These are phyloP conservation scores for Fusarium piperis DNA, from an alignment of 2,329 filamentous ascomycete species.

Conservation along the genomic window DNA sequence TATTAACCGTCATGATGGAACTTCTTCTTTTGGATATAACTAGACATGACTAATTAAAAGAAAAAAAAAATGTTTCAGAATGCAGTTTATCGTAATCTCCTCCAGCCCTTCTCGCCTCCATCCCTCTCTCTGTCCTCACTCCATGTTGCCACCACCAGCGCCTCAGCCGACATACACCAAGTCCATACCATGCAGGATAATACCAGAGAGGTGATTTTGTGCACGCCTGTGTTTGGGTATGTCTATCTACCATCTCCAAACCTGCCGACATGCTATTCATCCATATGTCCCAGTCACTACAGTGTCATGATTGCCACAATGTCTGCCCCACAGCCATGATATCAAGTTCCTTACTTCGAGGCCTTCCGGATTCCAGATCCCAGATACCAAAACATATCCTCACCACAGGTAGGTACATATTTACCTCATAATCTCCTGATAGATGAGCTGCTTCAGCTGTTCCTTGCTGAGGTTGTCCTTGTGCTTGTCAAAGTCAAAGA, in stretches of 20 bases:
- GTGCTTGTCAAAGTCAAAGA: constrained; percentile 99
- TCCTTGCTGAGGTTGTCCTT: constrained; percentile 99
- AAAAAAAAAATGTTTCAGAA: constrained; percentile 27
- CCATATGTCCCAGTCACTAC: constrained; percentile 12
- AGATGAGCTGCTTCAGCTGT: constrained; percentile 96
- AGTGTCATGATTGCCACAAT: constrained; percentile 10
- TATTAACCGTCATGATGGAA: constrained; percentile 7
- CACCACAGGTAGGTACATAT: constrained; percentile 1
- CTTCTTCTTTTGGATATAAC: constrained; percentile 33
- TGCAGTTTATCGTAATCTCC: constrained; percentile 28
- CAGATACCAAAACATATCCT: background rate
- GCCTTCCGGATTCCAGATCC: constrained; percentile 19
- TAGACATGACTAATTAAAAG: constrained; percentile 21
- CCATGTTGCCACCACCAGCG: constrained; percentile 7
- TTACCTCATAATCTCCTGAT: constrained; percentile 89
- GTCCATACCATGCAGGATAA: constrained; percentile 22
- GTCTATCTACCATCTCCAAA: constrained; percentile 38
- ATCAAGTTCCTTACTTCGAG: background rate
- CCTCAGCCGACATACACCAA: constrained; percentile 14
- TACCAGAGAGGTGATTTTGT: constrained; percentile 18
- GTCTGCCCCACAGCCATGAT: background rate
- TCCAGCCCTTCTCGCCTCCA: background rate
- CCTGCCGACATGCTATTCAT: constrained; percentile 19
- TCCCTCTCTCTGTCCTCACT: constrained; percentile 17
- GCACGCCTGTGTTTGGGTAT: constrained; percentile 16